These are phyloP conservation scores for Blastomyces emzantsi DNA, from an alignment of 2,329 filamentous ascomycete species.

Conservation along the genomic window DNA sequence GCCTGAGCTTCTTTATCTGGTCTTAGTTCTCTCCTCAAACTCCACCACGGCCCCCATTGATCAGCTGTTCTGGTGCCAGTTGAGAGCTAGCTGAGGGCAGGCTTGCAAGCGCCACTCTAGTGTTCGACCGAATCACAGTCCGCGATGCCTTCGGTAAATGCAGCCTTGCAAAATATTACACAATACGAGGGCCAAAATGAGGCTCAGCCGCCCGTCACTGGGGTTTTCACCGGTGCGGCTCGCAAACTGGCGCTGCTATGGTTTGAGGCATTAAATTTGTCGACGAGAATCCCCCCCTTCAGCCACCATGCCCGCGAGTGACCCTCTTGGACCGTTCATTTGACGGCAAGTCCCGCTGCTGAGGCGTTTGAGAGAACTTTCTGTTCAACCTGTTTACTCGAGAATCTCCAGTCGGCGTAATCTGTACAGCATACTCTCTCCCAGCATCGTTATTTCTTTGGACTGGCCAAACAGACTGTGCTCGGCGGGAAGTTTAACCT, in stretches of 20 bases:
- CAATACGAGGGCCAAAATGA: neutral
- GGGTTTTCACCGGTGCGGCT: neutral
- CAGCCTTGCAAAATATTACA: neutral
- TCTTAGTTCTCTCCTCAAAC: neutral
- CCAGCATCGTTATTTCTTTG: too few relatives aligned
- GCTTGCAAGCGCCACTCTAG: neutral
- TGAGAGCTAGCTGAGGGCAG: neutral
- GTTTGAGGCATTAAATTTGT: neutral
- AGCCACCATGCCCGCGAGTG: neutral
- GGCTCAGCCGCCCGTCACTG: neutral
- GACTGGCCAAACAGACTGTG: neutral
- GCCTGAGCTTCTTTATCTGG: neutral
- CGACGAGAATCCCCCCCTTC: neutral
- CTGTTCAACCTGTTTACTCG: neutral
- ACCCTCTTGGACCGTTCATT: neutral
- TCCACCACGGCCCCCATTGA: neutral
- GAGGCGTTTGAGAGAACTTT: neutral
- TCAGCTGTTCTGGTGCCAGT: neutral
- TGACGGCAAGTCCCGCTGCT: neutral
- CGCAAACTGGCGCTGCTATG: neutral
- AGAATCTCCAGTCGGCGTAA: neutral
- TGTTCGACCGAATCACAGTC: neutral
- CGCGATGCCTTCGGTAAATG: neutral
- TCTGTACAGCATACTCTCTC: too few relatives aligned
- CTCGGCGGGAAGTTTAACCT: neutral